These are phyloP conservation scores for Aspergillus quadrilineatus DNA, from an alignment of 2,329 filamentous ascomycete genomes.

Conservation along the genomic window DNA sequence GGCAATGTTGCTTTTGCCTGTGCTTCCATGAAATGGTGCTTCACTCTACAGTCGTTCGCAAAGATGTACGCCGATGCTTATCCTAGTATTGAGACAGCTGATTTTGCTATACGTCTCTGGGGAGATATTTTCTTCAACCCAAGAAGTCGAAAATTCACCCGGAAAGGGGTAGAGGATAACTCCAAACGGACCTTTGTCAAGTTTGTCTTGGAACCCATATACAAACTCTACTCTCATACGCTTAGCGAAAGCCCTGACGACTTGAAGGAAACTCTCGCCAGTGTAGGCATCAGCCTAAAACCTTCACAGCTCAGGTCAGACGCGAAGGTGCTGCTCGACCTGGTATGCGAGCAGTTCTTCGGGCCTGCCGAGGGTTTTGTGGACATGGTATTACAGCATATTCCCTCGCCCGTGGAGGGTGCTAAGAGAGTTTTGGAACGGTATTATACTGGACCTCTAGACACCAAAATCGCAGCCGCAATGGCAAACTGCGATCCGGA, in stretches of 20 bases:
- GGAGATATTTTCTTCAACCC: constrained; percentile 97
- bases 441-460: constrained; percentile 88
- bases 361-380: constrained; percentile 86
- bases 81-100: constrained; percentile 73
- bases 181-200: constrained; percentile 87
- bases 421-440: constrained; percentile 73
- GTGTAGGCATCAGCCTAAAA: constrained; percentile 81
- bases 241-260: constrained; percentile 87
- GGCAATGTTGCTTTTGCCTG: constrained; percentile 98
- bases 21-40: constrained; percentile 93
- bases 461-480: constrained; percentile 74
- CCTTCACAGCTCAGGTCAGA: constrained; percentile 89
- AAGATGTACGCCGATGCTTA: constrained; percentile 94
- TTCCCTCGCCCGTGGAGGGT: constrained; percentile 81
- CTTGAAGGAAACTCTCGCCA: constrained; percentile 73
- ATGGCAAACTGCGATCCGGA: constrained; percentile 85
- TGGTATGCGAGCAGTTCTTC: constrained; percentile 95
- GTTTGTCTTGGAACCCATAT: constrained; percentile 93
- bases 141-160: constrained; percentile 81
- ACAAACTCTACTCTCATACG: constrained; percentile 94
- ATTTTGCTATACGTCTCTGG: constrained; percentile 86
- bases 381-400: constrained; percentile 87
- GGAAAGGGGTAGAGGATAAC: constrained; percentile 77
- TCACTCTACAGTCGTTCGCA: constrained; percentile 89
- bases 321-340: constrained; percentile 80